A percentile compares a stretch with the other conserved stretches of the same genome.
Conservation (phyloP, 192 early-diverging fungal genomes). For the Piromyces finnis region DNA sequence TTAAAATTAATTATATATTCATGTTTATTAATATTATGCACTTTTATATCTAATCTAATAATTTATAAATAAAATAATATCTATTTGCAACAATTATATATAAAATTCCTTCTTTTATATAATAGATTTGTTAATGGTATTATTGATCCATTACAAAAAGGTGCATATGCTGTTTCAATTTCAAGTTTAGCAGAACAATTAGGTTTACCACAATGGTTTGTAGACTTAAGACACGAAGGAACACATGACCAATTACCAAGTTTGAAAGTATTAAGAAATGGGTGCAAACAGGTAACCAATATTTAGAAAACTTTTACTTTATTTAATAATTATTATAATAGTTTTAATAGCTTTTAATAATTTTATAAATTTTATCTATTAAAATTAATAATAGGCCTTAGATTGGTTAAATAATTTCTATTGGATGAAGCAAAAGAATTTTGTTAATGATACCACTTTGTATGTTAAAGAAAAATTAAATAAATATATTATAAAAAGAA, state of each 20-base stretch:
- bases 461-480: constrained; percentile 10
- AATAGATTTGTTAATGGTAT: constrained; percentile 39
- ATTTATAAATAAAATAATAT: too few species aligned
- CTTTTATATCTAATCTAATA: too few species aligned
- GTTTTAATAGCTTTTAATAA: too few species aligned
- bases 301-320: too few species aligned
- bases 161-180: constrained; percentile 30
- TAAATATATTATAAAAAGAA: constrained; percentile 7
- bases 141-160: constrained; percentile 32
- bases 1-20: background rate
- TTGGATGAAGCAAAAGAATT: constrained; percentile 21
- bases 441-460: constrained; percentile 11
- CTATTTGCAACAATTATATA: too few species aligned
- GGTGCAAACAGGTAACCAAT: background rate
- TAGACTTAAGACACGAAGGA: constrained; percentile 43
- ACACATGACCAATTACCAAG: constrained; percentile 46
- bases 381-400: constrained; percentile 16
- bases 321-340: too few species aligned
- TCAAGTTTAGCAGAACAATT: constrained; percentile 21
- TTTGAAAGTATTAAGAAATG: constrained; percentile 26
- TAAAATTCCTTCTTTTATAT: too few species aligned
- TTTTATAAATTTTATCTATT: too few species aligned
- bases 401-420: constrained; percentile 31
- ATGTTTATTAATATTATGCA: background rate
- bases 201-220: constrained; percentile 44